phyloP scores from a whole-genome alignment of 2,329 filamentous ascomycete species.

The Penicillium sp. region DNA sequence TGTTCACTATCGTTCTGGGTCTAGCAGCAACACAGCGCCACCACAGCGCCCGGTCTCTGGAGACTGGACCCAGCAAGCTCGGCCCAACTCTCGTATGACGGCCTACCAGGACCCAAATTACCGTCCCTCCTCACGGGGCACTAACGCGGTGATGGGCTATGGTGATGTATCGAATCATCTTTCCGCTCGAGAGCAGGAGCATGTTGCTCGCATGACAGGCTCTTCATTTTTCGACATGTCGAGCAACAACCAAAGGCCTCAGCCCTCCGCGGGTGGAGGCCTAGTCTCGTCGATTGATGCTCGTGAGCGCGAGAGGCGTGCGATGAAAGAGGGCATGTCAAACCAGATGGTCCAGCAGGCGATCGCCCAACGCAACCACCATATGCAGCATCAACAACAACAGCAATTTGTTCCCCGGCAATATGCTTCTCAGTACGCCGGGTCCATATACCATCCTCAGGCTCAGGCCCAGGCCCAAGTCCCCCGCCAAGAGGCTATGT shows the following conservation, averaged over 20 bases:
- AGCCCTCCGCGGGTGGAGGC: constrained; percentile 56
- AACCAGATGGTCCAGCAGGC: constrained; percentile 74
- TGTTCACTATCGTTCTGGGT: constrained; percentile 65
- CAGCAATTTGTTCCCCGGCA: constrained; percentile 35
- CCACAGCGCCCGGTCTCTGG: constrained; percentile 40
- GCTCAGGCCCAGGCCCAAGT: constrained; percentile 15
- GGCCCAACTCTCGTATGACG: constrained; percentile 40
- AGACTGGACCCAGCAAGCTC: constrained; percentile 42
- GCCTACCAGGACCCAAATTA: constrained; percentile 27
- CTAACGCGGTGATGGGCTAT: constrained; percentile 55
- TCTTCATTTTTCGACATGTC: constrained; percentile 74
- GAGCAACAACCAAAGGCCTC: constrained; percentile 55
- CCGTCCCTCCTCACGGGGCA: constrained; percentile 60
- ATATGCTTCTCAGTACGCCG: constrained; percentile 17
- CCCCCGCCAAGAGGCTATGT: constrained; percentile 34
- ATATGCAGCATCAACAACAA: constrained; percentile 47
- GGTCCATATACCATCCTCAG: constrained; percentile 23
- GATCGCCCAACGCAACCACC: constrained; percentile 69
- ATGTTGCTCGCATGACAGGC: constrained; percentile 81
- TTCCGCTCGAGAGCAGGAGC: constrained; percentile 86
- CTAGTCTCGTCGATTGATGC: constrained; percentile 80
- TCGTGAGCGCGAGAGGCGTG: constrained; percentile 76
- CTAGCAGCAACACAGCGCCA: constrained; percentile 53
- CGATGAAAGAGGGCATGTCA: constrained; percentile 70
- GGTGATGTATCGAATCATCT: constrained; percentile 64